Conservation (phyloP, 345 rosid species). For the Erysimum cheiranthoides region DNA sequence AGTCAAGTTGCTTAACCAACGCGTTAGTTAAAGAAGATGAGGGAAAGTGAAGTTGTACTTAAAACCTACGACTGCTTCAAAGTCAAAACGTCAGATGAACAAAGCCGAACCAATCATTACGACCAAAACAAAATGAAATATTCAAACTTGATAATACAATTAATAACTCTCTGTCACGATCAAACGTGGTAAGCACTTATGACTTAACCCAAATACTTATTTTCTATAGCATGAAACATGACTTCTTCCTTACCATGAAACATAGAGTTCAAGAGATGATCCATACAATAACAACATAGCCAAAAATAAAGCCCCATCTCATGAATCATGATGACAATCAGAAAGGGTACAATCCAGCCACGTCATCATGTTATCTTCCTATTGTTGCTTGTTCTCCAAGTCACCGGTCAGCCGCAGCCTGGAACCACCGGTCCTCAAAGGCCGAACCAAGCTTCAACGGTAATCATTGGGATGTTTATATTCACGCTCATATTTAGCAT, state of each 20-base stretch:
- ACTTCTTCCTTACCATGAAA: neutral
- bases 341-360: neutral
- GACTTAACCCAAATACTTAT: neutral
- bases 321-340: slow-evolving; percentile 30
- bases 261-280: slow-evolving; percentile 24
- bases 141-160: slow-evolving; percentile 2
- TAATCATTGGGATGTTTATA: slow-evolving; percentile 35
- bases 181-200: slow-evolving; percentile 42
- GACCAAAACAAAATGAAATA: slow-evolving; percentile 12
- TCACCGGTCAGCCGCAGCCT: slow-evolving; percentile 19
- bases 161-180: slow-evolving; percentile 8
- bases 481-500: slow-evolving; percentile 31
- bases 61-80: slow-evolving; percentile 32
- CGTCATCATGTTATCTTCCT: slow-evolving; percentile 7
- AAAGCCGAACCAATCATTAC: slow-evolving; percentile 40
- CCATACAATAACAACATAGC: slow-evolving; percentile 4
- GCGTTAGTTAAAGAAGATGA: slow-evolving; percentile 5
- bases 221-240: neutral
- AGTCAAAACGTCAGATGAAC: slow-evolving; percentile 44
- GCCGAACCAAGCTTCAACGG: slow-evolving; percentile 17
- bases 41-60: neutral
- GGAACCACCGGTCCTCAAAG: neutral
- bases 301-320: neutral
- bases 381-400: slow-evolving; percentile 30
- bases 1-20: slow-evolving; percentile 38